Percentiles rank a stretch among this genome's conserved stretches.
Conservation (phyloP, 2,329 filamentous ascomycete genomes). For the Aspergillus unguis region DNA sequence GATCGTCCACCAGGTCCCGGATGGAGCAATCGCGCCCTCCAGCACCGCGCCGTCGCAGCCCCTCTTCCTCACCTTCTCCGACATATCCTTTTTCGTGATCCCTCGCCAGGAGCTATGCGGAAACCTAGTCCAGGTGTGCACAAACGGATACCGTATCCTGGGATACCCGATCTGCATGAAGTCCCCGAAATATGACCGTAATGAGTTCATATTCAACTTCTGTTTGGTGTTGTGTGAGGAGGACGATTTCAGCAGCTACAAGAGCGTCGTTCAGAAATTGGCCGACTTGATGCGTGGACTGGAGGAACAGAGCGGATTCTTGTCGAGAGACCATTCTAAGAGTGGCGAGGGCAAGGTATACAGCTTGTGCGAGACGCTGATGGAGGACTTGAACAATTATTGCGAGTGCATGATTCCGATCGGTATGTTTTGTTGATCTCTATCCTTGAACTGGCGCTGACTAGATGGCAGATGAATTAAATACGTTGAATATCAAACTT, state of each 20-base stretch:
- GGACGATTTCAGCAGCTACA: slow-evolving; percentile 72
- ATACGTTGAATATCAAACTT: slow-evolving; percentile 93
- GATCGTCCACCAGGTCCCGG: slow-evolving; percentile 63
- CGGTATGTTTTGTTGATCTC: slow-evolving; percentile 52
- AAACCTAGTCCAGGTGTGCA: slow-evolving; percentile 69
- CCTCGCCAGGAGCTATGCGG: slow-evolving; percentile 94
- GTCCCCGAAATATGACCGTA: slow-evolving; percentile 77
- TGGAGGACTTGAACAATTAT: slow-evolving; percentile 95
- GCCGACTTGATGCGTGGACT: slow-evolving; percentile 82
- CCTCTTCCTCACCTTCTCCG: slow-evolving; percentile 79
- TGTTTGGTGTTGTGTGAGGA: slow-evolving; percentile 73
- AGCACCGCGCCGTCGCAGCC: slow-evolving; percentile 47
- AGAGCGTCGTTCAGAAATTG: slow-evolving; percentile 79
- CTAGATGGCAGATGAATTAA: slow-evolving; percentile 68
- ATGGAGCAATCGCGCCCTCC: slow-evolving; percentile 54
- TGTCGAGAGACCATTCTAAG: slow-evolving; percentile 50
- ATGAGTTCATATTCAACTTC: slow-evolving; percentile 99
- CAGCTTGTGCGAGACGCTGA: slow-evolving; percentile 76
- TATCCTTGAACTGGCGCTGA: slow-evolving; percentile 12
- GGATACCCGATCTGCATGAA: slow-evolving; percentile 87
- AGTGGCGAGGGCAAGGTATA: slow-evolving; percentile 53
- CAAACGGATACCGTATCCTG: slow-evolving; percentile 75
- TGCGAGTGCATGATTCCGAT: slow-evolving; percentile 98
- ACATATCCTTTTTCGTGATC: slow-evolving; percentile 88
- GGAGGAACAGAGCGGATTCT: slow-evolving; percentile 84